Conservation (phyloP, 306 rosid species). For the Mucuna pruriens region DNA sequence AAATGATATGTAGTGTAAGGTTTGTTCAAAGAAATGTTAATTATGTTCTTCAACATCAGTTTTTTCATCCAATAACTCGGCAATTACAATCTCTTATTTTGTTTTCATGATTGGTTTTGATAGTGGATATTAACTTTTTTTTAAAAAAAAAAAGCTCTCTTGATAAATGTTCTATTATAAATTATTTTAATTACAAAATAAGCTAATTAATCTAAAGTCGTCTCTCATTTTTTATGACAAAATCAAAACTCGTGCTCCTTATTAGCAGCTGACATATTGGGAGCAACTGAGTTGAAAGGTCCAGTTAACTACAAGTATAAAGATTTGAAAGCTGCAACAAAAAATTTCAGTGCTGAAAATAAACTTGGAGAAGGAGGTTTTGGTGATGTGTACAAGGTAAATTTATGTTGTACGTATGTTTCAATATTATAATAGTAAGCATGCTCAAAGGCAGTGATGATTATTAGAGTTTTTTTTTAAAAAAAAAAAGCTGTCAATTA, state of each 20-base stretch:
- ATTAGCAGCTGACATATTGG: constrained; percentile 58
- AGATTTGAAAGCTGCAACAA: constrained; percentile 61
- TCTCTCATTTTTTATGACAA: neutral
- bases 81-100: too few species aligned
- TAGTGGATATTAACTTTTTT: neutral
- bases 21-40: neutral
- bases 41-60: neutral
- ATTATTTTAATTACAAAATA: neutral
- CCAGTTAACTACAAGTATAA: constrained; percentile 56
- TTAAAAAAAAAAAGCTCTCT: neutral
- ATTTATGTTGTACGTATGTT: neutral
- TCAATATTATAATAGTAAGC: neutral
- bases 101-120: neutral
- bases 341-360: constrained; percentile 51
- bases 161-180: neutral
- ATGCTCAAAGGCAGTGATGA: too few species aligned
- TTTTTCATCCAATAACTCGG: neutral
- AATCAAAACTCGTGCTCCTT: neutral
- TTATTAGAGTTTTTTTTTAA: too few species aligned
- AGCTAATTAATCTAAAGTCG: neutral
- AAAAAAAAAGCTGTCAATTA: too few species aligned
- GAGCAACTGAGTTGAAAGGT: constrained; percentile 70
- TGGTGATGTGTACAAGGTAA: constrained; percentile 70
- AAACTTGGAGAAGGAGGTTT: constrained; percentile 76
- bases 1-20: neutral